These are phyloP conservation scores for Teunomyces aglyptinius DNA, from an alignment of 805 yeast species.

Conservation along the genomic window DNA sequence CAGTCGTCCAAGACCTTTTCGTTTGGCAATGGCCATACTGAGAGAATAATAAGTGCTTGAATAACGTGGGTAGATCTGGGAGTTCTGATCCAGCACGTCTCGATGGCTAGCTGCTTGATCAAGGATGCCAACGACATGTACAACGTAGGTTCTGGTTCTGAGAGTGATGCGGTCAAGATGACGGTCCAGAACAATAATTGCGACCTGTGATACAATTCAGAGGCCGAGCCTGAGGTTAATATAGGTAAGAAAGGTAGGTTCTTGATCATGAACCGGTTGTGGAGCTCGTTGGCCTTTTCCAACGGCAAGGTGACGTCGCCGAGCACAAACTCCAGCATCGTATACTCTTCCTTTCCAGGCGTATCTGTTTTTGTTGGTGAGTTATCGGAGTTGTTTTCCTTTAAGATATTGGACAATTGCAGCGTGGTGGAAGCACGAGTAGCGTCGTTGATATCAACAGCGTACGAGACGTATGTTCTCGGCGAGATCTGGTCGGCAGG, in stretches of 20 bases:
- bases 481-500: constrained; percentile 8
- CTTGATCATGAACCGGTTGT: constrained; percentile 61
- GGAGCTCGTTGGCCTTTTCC: constrained; percentile 69
- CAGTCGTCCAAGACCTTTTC: constrained; percentile 90
- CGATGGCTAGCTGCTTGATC: constrained; percentile 83
- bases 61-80: constrained; percentile 93
- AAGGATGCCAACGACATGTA: constrained; percentile 73
- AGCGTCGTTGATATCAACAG: constrained; percentile 15
- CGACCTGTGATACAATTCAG: constrained; percentile 78
- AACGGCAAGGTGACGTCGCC: constrained; percentile 73
- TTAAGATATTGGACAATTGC: constrained; percentile 19
- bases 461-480: constrained; percentile 9
- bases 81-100: constrained; percentile 89
- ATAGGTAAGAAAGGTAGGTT: constrained; percentile 81
- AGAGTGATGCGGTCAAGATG: constrained; percentile 77
- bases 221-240: constrained; percentile 64
- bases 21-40: constrained; percentile 91
- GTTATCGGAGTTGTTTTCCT: constrained; percentile 26
- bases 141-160: constrained; percentile 83
- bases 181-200: constrained; percentile 89
- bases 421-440: constrained; percentile 6
- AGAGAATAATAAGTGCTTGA: constrained; percentile 80
- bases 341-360: constrained; percentile 7
- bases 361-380: constrained; percentile 19
- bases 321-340: constrained; percentile 59